Conservation (phyloP, 306 rosid genomes). For the Albizia julibrissin region DNA sequence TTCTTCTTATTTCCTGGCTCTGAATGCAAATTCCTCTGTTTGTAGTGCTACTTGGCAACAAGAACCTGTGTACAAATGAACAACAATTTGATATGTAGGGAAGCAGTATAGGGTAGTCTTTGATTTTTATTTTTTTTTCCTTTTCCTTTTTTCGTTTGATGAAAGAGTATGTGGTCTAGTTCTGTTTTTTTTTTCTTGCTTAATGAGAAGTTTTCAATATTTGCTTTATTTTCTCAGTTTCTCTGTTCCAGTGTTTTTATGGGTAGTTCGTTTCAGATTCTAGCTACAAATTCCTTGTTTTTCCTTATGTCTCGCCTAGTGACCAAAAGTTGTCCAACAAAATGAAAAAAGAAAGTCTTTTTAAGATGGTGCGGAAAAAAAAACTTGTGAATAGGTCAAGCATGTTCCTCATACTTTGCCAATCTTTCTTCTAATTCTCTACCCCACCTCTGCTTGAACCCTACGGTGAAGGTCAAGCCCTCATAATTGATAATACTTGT, state of each 20-base stretch:
- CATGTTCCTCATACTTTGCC: slow-evolving; percentile 31
- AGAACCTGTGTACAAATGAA: slow-evolving; percentile 59
- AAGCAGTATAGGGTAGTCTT: slow-evolving; percentile 43
- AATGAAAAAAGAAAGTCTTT: slow-evolving; percentile 39
- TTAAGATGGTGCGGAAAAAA: not conserved
- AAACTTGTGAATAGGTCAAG: not conserved
- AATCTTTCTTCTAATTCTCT: slow-evolving; percentile 23
- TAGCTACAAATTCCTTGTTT: not conserved
- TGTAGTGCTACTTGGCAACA: slow-evolving; percentile 23
- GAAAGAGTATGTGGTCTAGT: slow-evolving; percentile 33
- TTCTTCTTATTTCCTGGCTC: slow-evolving; percentile 1
- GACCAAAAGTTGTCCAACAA: slow-evolving; percentile 36
- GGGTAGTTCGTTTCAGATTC: not conserved
- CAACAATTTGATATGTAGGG: slow-evolving; percentile 47
- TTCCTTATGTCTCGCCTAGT: not conserved
- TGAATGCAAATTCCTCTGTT: slow-evolving; percentile 36
- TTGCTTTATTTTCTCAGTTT: not conserved
- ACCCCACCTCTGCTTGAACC: slow-evolving; percentile 40
- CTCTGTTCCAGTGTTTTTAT: not conserved
- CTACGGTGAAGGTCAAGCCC: slow-evolving; percentile 46
- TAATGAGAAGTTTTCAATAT: slow-evolving; percentile 39
- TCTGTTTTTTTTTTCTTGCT: slow-evolving; percentile 3
- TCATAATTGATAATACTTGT: slow-evolving; percentile 39
- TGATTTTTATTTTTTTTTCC: not conserved
- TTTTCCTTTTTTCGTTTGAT: not conserved